Percentiles rank a stretch among this genome's conserved stretches.
Evolutionary conservation across 108 stramenopile genomes (phyloP).

Genomic region (Craspedostauros australis): DNA sequence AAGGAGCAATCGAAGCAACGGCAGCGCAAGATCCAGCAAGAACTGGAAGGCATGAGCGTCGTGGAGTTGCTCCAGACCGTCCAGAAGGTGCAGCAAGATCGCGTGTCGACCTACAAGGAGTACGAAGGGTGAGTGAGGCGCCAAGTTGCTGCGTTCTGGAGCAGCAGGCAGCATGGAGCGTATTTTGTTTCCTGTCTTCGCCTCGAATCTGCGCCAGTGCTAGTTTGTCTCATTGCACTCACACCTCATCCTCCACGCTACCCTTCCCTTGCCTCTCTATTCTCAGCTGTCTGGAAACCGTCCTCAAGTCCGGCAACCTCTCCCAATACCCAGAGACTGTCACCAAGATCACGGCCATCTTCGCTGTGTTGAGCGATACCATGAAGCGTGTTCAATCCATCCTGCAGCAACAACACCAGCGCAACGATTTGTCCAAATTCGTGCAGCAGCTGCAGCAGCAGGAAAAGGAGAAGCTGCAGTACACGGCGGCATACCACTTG

Average conservation of each 20-base stretch:
- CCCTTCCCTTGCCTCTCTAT: too few relatives aligned
- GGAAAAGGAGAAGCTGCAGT: conserved; percentile 73
- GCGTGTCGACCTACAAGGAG: conserved; percentile 56
- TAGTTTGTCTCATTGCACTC: too few relatives aligned
- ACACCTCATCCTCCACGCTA: too few relatives aligned
- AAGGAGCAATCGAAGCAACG: conserved; percentile 33
- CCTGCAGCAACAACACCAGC: neutral
- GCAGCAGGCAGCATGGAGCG: too few relatives aligned
- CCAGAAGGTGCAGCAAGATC: conserved; percentile 55
- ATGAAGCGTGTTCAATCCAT: conserved; percentile 39
- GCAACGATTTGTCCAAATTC: conserved; percentile 14
- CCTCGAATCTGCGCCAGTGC: too few relatives aligned
- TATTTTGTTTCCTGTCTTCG: too few relatives aligned
- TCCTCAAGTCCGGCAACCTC: conserved; percentile 56
- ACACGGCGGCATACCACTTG: conserved; percentile 78
- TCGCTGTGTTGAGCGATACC: conserved; percentile 72
- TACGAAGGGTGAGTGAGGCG: conserved; percentile 63
- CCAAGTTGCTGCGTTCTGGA: too few relatives aligned
- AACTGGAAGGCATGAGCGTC: conserved; percentile 24
- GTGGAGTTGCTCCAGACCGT: conserved; percentile 43
- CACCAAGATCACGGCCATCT: conserved; percentile 65
- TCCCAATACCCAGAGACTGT: conserved; percentile 56
- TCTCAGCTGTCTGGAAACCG: conserved; percentile 34
- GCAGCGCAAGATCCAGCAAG: conserved; percentile 21
- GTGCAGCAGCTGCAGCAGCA: conserved; percentile 46